These are phyloP conservation scores for Gentiana macrophylla DNA, from an alignment of 257 asterid species.

Conservation along the genomic window DNA sequence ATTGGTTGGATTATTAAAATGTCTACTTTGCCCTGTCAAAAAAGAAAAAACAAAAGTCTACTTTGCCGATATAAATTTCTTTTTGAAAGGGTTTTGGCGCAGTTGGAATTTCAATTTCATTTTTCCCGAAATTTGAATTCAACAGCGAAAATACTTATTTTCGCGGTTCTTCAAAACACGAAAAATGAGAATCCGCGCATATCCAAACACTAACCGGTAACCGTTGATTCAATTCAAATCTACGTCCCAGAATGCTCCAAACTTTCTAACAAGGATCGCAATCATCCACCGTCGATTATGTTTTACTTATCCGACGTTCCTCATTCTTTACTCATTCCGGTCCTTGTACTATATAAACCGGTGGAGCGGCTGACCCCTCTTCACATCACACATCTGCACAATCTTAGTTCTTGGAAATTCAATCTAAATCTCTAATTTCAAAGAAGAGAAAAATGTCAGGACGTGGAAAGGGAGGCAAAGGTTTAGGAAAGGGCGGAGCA, in stretches of 20 bases:
- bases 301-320: conserved; percentile 8
- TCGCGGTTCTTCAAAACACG: neutral
- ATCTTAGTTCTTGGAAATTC: too few species aligned
- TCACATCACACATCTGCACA: too few species aligned
- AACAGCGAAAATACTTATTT: neutral
- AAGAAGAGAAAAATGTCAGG: conserved; percentile 25
- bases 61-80: neutral
- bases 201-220: neutral
- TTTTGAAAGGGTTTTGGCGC: neutral
- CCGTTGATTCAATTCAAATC: conserved; percentile 9
- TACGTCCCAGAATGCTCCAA: neutral
- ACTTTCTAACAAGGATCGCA: neutral
- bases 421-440: too few species aligned
- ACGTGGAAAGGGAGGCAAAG: conserved; percentile 15
- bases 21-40: neutral
- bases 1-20: too few species aligned
- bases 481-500: too few species aligned
- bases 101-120: neutral
- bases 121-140: neutral
- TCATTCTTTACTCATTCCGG: neutral
- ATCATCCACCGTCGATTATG: conserved; percentile 7
- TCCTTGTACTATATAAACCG: conserved; percentile 4
- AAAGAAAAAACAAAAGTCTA: neutral
- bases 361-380: neutral
- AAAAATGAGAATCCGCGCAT: conserved; percentile 13